Evolutionary conservation across 2,329 filamentous ascomycete species (phyloP), one percentile per base, ranked within the genome.

Genomic region (Monosporascus sp.): DNA sequence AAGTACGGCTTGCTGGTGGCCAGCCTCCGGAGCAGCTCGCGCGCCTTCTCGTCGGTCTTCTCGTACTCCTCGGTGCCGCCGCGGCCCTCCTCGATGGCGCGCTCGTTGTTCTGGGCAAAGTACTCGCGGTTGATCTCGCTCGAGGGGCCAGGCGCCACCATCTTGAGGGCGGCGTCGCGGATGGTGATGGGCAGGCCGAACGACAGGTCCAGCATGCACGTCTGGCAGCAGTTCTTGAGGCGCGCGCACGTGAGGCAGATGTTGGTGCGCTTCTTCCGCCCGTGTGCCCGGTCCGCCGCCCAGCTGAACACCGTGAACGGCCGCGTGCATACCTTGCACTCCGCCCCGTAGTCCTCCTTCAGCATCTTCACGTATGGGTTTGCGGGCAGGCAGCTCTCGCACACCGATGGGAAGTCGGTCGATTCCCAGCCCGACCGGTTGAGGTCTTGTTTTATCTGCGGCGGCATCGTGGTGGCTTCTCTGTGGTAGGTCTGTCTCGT

Each of bases 331-430:
- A 89, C 77, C 76, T 89, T 89, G 80, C 88, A 91, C 74, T 92
- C 88, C 53, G 88, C 90, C 64, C 91, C 94, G 66, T 95, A 86
- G 71, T 99, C 93, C 69, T 97, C 91, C 74, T 99, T 99, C 56
- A 99, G 80, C 92, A 99, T 97, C 73, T 97, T 94, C 44, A 99
- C 94, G 67, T 96, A 99, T 2, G 93, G 93, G 65, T 97, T 97
- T 57, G 96, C 92, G 17, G 93, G 92, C 2, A 99, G 82, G 70
- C 94, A 99, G 67, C 86, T 91, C 73, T 99, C 94, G 77, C 85
- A 94, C 36, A 94, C 88, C 3, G 88, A 92, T 8, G 90, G 90
- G 66, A 94, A 91, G 71, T 94, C 90, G 48, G 90, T 94, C 34
- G 91, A 88, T 74, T 99, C 94, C 91, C 92, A 97, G 55, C 94